Percentiles rank a stretch among this genome's conserved stretches.
These are phyloP conservation scores for Sanghuangporus sanghuang DNA, from an alignment of 1,284 basidiomycete genomes.

Conservation along the genomic window DNA sequence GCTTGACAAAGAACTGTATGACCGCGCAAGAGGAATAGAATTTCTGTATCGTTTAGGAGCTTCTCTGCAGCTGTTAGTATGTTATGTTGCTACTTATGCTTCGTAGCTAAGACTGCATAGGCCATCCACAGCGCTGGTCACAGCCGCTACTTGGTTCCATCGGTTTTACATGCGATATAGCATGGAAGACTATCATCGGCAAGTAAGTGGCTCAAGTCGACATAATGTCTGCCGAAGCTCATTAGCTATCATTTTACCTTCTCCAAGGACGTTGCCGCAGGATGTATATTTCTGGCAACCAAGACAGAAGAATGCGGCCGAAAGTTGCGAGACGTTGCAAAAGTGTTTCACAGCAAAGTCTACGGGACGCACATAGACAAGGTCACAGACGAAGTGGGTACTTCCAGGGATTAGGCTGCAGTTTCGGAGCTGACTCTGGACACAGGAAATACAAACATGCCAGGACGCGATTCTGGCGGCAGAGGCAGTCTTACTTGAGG, in stretches of 20 bases:
- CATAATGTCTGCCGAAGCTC: background rate
- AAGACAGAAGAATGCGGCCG: conserved; percentile 88
- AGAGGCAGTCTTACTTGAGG: conserved; percentile 83
- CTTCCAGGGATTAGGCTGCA: background rate
- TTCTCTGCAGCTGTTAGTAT: conserved; percentile 64
- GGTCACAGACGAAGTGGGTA: conserved; percentile 25
- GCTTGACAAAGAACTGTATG: conserved; percentile 63
- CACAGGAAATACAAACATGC: conserved; percentile 69
- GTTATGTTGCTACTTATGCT: conserved; percentile 4
- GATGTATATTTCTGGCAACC: conserved; percentile 87
- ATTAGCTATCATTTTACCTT: background rate
- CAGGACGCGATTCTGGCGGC: conserved; percentile 70
- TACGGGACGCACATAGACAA: conserved; percentile 45
- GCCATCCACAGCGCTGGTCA: conserved; percentile 73
- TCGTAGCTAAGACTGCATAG: conserved; percentile 34
- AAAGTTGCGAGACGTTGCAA: conserved; percentile 81
- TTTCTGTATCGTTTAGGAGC: conserved; percentile 76
- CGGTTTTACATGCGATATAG: conserved; percentile 92
- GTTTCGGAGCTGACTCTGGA: background rate
- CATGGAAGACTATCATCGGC: conserved; percentile 78
- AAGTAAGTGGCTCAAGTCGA: conserved; percentile 38
- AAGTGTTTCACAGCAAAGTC: conserved; percentile 70
- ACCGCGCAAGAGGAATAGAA: conserved; percentile 72
- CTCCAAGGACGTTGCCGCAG: conserved; percentile 78
- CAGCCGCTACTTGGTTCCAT: conserved; percentile 88